Conservation (phyloP, 306 rosid species). For the Gillenia trifoliata region DNA sequence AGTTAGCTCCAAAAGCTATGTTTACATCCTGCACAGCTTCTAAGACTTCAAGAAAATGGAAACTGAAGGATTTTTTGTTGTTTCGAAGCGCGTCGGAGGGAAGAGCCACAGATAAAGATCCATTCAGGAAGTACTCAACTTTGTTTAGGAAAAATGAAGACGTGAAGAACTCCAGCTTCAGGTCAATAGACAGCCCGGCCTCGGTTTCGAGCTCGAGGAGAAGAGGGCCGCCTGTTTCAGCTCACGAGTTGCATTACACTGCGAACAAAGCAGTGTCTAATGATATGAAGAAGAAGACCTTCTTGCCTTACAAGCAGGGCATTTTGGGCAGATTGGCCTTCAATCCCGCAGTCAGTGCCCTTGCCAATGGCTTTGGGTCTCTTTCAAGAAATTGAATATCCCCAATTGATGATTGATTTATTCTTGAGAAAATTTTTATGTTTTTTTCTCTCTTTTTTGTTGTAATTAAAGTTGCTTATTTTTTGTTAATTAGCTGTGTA, state of each 20-base stretch:
- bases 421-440: not conserved
- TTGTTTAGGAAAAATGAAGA: constrained; percentile 37
- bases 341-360: constrained; percentile 41
- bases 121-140: constrained; percentile 43
- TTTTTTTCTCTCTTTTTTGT: not conserved
- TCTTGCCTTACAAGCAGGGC: constrained; percentile 85
- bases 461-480: constrained; percentile 12
- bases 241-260: constrained; percentile 70
- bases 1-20: constrained; percentile 8
- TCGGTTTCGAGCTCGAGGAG: constrained; percentile 20
- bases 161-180: constrained; percentile 42
- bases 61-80: constrained; percentile 59
- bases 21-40: constrained; percentile 20
- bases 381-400: constrained; percentile 24
- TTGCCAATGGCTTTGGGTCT: constrained; percentile 49
- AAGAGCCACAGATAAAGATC: constrained; percentile 58
- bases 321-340: constrained; percentile 65
- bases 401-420: not conserved
- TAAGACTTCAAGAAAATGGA: constrained; percentile 65
- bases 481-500: not conserved
- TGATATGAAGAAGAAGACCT: constrained; percentile 82
- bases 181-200: constrained; percentile 25
- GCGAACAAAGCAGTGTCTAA: constrained; percentile 60
- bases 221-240: constrained; percentile 43
- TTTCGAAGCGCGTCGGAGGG: constrained; percentile 96